Evolutionary conservation across 1,284 basidiomycete species (phyloP).

Genomic region (Sutorius eximius): DNA sequence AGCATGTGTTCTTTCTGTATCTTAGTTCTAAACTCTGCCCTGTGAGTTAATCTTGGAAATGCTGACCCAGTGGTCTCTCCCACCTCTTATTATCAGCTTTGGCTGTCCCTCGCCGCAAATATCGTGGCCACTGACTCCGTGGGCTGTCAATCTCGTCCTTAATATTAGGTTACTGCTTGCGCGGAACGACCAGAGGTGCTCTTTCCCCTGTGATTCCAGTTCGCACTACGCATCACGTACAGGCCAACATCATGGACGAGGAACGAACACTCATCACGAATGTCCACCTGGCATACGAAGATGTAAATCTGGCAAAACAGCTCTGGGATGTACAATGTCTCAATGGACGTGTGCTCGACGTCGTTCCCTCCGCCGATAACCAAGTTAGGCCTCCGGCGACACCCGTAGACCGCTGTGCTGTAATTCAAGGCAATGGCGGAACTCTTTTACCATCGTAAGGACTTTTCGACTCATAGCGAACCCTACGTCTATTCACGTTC

Average conservation of each 20-base stretch:
- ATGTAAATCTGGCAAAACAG: constrained; percentile 8
- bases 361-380: constrained; percentile 13
- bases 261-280: constrained; percentile 14
- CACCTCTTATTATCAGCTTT: not conserved
- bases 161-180: not conserved
- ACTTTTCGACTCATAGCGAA: not conserved
- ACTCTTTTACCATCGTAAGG: constrained; percentile 54
- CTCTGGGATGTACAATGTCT: constrained; percentile 24
- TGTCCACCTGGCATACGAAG: constrained; percentile 20
- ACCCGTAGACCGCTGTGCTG: not conserved
- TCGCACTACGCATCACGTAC: not conserved
- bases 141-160: too few species aligned
- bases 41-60: not conserved
- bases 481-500: constrained; percentile 5
- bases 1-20: not conserved
- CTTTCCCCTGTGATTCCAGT: not conserved
- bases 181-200: not conserved
- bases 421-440: constrained; percentile 47
- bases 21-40: not conserved
- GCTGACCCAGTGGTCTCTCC: not conserved
- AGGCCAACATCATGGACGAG: not conserved
- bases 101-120: not conserved
- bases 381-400: not conserved
- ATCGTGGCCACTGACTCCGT: not conserved
- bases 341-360: constrained; percentile 16